Evolutionary conservation across 2,329 filamentous ascomycete genomes (phyloP), one percentile per base, ranked within the genome.

Genomic region (Fusarium luffae): DNA sequence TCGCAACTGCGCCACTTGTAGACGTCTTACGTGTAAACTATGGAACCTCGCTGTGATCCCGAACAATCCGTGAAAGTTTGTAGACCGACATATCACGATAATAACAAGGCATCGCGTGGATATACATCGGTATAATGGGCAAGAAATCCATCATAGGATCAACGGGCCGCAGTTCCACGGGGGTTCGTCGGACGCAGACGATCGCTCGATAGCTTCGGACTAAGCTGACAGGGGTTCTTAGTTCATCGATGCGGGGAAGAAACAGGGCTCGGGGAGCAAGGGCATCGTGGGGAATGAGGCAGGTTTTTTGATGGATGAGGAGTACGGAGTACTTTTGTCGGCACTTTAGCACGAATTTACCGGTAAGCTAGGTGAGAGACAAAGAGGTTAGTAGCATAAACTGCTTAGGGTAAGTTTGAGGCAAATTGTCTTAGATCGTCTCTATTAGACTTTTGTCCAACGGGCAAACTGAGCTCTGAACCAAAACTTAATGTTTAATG

Each of bases 91-190:
- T 37, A n/a, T 37, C 34, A 37, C 34, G 34, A 37, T n/a, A 37
- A 37, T n/a, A n/a, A n/a, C 23, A 34, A 27, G 13, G 25, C 13
- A 28, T 19, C 13, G 27, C 16, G 16, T 41, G 49, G 49, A 19
- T 42, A 19, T 43, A 40, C 16, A 41, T 28, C 32, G 37, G 34
- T 37, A 27, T 49, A 47, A 47, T 18, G 28, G 47, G 68, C 60
- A 71, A 62, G 73, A 74, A 40, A 32, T 37, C 43, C 46, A 42
- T 25, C 18, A 52, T 27, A 52, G 49, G 49, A 52, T 21, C 23
- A 28, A 52, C 49, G 60, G 60, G 68, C 73, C 73, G 73, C 69
- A 63, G 47, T 65, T 64, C 70, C 64, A 65, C 65, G 71, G 64
- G 65, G 62, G 58, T 63, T 63, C 46, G 56, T 61, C 52, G 67